Base-by-base conservation (phyloP, 2,329 filamentous ascomycete genomes). In the Colletotrichum agaves region DNA sequence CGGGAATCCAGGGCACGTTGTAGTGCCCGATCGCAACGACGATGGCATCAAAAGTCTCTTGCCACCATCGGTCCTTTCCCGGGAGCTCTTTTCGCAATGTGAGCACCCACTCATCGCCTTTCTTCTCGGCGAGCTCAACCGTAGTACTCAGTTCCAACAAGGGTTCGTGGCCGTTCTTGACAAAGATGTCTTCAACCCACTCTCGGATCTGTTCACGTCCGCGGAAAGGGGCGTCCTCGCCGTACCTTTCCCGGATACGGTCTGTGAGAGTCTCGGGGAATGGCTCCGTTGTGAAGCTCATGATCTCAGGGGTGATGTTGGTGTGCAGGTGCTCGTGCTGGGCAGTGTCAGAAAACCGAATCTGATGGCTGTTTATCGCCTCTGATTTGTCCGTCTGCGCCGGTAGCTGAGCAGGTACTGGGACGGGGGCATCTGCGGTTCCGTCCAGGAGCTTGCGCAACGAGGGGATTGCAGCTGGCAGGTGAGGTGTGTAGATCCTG, bases 311-410 rank as follows among this genome's bases (percentile, higher is more conserved):
- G 46, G 83, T 83, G 58, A 89, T 85, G 72, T 89, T 90, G 35
- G 85, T 88, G 69, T 89, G 85, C 21, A 90, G 75, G n/a, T 84
- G 79, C 12, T 85, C 83, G 70, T 90, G 88, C 23, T 87, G 80
- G 1, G 84, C 82, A 0, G 85, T 84, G 64, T 87, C 85, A 1
- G 80, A 79, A 71, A 84, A 87, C 5, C 85, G 81, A 37, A 80
- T 75, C 66, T 83, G 80, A 12, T 78, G 73, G 8, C 66, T 72
- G 52, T 77, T 78, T 27, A 77, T 61, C 2, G 68, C 69, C 19
- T 76, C 74, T 13, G 78, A 78, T 37, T 78, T 76, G 0, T 78
- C 76, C 0, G 79, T 80, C 62, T 79, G 77, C 0, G 78, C 74
- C 1, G 85, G 85, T 1, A 87, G 74, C 5, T 75, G 68, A 0